Evolutionary conservation across 805 yeast species (phyloP).

Genomic region (Saccharomycopsis lassenensis): DNA sequence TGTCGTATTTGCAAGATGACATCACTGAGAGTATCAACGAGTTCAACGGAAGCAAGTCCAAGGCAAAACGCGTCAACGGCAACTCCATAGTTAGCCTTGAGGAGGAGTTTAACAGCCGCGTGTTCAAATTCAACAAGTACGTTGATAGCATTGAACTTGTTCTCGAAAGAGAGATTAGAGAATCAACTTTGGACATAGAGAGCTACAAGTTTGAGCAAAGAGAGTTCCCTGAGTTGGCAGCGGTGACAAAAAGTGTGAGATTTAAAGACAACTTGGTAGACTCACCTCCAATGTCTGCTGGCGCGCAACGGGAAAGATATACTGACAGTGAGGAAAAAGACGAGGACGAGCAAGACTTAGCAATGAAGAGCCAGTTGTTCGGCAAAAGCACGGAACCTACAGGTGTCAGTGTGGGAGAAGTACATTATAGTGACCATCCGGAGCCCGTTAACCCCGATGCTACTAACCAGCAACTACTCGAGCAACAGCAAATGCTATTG

Average conservation of each 20-base stretch:
- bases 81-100: constrained; percentile 3
- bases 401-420: background rate
- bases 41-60: background rate
- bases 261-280: constrained; percentile 17
- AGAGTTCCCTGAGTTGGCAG: constrained; percentile 11
- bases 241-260: constrained; percentile 13
- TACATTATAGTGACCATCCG: too few species aligned
- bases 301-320: too few species aligned
- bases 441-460: constrained; percentile 1
- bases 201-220: constrained; percentile 9
- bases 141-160: constrained; percentile 12
- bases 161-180: constrained; percentile 12
- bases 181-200: constrained; percentile 2
- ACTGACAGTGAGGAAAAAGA: constrained; percentile 18
- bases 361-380: background rate
- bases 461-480: constrained; percentile 28
- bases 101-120: constrained; percentile 2
- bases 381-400: background rate
- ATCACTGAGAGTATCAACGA: constrained; percentile 9
- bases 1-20: constrained; percentile 15
- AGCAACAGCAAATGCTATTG: constrained; percentile 37
- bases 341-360: background rate
- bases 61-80: background rate
- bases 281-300: constrained; percentile 7
- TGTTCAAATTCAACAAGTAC: constrained; percentile 8